Evolutionary conservation across 2,329 filamentous ascomycete species (phyloP).

Genomic region (Calonectria hawksworthii): DNA sequence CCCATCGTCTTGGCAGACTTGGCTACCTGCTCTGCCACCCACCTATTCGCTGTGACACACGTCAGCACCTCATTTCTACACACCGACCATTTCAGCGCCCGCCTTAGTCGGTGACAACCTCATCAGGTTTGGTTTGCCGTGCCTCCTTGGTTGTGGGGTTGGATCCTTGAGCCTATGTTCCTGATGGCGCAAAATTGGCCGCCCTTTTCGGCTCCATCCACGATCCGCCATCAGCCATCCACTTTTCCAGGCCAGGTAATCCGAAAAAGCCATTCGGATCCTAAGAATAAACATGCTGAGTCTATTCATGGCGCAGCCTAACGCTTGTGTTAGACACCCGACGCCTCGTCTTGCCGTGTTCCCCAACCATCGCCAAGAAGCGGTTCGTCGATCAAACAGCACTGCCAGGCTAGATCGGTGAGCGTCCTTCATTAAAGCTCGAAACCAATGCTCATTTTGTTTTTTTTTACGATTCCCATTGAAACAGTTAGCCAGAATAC

Average conservation of each 20-base stretch:
- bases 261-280: not conserved
- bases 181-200: conserved; percentile 5
- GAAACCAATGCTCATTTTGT: conserved; percentile 5
- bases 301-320: not conserved
- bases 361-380: conserved; percentile 2
- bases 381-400: conserved; percentile 12
- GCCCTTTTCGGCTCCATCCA: conserved; percentile 1
- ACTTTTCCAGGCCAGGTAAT: conserved; percentile 9
- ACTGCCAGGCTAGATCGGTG: not conserved
- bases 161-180: not conserved
- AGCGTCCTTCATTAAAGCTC: not conserved
- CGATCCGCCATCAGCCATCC: not conserved
- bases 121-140: not conserved
- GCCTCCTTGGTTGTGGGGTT: not conserved
- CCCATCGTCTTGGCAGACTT: conserved; percentile 14
- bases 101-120: conserved; percentile 13
- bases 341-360: not conserved
- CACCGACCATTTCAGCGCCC: not conserved
- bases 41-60: conserved; percentile 25
- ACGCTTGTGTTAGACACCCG: conserved; percentile 9
- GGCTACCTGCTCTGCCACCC: conserved; percentile 9
- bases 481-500: not conserved
- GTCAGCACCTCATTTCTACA: conserved; percentile 44
- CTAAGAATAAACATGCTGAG: conserved; percentile 19
- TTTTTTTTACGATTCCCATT: not conserved